Conservation (phyloP, 257 asterid genomes). For the Primulina eburnea region DNA sequence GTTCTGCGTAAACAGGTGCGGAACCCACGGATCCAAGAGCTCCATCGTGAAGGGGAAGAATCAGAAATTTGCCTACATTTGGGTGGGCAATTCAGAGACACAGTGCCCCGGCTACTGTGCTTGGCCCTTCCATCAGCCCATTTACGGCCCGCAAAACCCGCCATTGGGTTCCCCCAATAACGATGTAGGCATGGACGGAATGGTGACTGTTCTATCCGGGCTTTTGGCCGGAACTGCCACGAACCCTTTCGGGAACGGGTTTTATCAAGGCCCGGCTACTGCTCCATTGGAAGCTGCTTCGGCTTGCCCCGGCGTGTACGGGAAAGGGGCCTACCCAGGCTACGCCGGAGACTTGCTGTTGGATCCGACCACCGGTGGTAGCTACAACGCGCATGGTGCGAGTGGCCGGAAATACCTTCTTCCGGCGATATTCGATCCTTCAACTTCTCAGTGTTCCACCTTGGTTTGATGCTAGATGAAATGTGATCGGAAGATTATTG, state of each 20-base stretch:
- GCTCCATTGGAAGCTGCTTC: slow-evolving; percentile 51
- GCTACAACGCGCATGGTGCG: slow-evolving; percentile 45
- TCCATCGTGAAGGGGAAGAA: slow-evolving; percentile 25
- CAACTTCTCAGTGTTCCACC: neutral
- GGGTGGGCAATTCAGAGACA: slow-evolving; percentile 41
- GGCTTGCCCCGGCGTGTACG: slow-evolving; percentile 50
- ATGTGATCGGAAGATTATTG: too few relatives aligned
- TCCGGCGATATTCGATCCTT: slow-evolving; percentile 27
- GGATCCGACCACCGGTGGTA: slow-evolving; percentile 39
- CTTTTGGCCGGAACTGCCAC: slow-evolving; percentile 45
- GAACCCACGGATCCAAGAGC: slow-evolving; percentile 36
- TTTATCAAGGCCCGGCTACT: slow-evolving; percentile 37
- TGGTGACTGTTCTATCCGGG: slow-evolving; percentile 42
- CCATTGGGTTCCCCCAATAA: slow-evolving; percentile 43
- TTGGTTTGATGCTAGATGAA: neutral
- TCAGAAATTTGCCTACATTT: slow-evolving; percentile 37
- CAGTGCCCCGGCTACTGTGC: slow-evolving; percentile 40
- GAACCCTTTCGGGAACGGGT: slow-evolving; percentile 49
- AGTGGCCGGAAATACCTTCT: slow-evolving; percentile 39
- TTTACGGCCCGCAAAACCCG: slow-evolving; percentile 47
- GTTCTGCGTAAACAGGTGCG: slow-evolving; percentile 37
- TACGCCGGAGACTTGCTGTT: slow-evolving; percentile 42
- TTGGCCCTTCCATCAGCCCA: slow-evolving; percentile 49
- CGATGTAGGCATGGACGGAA: slow-evolving; percentile 46
- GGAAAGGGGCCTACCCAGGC: slow-evolving; percentile 46